Evolutionary conservation across 73 alveolate genomes (phyloP).

Genomic region (Paramecium tetraurelia): DNA sequence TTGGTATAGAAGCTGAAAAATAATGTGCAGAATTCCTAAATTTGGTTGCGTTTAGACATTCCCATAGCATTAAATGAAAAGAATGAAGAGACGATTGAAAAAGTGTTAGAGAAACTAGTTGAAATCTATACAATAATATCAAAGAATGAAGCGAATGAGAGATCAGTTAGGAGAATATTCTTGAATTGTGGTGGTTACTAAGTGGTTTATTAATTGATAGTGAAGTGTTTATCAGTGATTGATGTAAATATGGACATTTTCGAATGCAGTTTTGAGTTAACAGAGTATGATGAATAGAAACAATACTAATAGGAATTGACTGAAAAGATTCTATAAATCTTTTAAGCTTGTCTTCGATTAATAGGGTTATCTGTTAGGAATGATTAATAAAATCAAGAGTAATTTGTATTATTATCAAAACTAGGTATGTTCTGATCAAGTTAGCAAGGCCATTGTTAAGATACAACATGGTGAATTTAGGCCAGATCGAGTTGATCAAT

Average conservation of each 20-base stretch:
- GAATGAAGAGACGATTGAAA: slow-evolving; percentile 31
- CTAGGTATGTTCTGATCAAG: not conserved
- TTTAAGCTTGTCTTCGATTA: not conserved
- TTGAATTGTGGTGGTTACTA: slow-evolving; percentile 8
- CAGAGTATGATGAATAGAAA: slow-evolving; percentile 12
- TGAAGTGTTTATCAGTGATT: not conserved
- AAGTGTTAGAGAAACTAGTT: not conserved
- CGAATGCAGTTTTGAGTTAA: not conserved
- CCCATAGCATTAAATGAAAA: not conserved
- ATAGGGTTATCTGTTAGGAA: not conserved
- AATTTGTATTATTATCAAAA: not conserved
- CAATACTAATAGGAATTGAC: slow-evolving; percentile 3
- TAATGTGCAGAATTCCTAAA: not conserved
- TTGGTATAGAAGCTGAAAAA: not conserved
- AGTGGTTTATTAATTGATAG: not conserved
- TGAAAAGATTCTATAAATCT: not conserved
- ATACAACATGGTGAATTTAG: not conserved
- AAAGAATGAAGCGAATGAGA: not conserved
- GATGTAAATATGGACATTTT: slow-evolving; percentile 3
- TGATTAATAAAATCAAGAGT: slow-evolving; percentile 26
- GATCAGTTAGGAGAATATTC: not conserved
- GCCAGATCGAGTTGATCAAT: not conserved
- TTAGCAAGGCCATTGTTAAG: not conserved
- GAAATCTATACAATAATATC: not conserved
- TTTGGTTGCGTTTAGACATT: slow-evolving; percentile 3